Evolutionary conservation across 108 stramenopile genomes (phyloP), one percentile per base, ranked within the genome.

Genomic region (Discostella pseudostelligera): DNA sequence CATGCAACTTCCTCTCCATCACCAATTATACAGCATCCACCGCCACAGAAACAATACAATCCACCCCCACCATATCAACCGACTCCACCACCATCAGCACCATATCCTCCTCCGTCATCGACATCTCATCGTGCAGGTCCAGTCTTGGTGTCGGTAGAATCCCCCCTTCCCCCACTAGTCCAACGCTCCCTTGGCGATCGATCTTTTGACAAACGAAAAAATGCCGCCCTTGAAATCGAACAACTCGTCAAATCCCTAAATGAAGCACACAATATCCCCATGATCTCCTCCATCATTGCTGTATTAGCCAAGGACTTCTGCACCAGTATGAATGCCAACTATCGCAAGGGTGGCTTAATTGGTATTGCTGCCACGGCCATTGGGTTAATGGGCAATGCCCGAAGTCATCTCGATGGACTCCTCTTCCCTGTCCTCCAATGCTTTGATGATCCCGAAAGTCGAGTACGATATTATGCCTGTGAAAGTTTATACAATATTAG

Each of bases 121-220:
- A 29, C 57, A 21, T 26, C 54, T 1, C 55, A 62, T 35, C 62
- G 51, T 21, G 39, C 59, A 32, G 75, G 75, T 0, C 75, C 75
- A 0, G 75, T 76, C 8, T 67, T 76, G 24, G 75, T 76, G 32
- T 76, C 75, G 8, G 67, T 87, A 12, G 88, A 90, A 79, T 85
- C 82, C 36, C 89, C 94, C 16, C 78, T 95, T 20, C 87, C 96
- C 8, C 90, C 88, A 12, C 66, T 87, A n/a, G 83, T 95, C 11
- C 82, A 90, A 74, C 81, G 93, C 19, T 68, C 82, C 39, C 87
- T 99, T 45, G 96, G 98, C 20, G 98, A 99, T 71, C 83, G 98
- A n/a, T 96, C 95, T 14, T 98, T 97, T 59, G 98, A 99, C 28
- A 99, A 99, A 81, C 90, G 98, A 3, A 99, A 99, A 72, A 97